Percentiles rank a stretch among this genome's conserved stretches.
Conservation (phyloP, 2,329 filamentous ascomycete genomes). For the Fusarium anthophilum region DNA sequence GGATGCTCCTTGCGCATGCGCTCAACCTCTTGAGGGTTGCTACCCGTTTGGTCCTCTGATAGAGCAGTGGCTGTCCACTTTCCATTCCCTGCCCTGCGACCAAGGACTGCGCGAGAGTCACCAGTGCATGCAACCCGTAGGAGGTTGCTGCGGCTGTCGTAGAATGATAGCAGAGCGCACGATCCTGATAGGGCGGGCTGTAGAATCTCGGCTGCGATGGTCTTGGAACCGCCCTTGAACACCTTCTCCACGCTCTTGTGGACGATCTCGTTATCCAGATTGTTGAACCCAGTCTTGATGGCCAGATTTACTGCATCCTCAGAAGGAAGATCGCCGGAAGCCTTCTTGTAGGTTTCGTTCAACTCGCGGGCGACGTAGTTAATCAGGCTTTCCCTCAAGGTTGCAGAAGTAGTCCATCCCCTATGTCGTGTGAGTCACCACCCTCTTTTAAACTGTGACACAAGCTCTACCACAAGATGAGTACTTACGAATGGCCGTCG, state of each 20-base stretch:
- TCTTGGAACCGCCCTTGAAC: constrained; percentile 86
- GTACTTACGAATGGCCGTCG: constrained; percentile 87
- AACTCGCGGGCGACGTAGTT: constrained; percentile 92
- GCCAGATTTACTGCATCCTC: constrained; percentile 86
- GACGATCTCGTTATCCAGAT: constrained; percentile 92
- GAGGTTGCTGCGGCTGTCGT: constrained; percentile 86
- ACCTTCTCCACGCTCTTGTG: constrained; percentile 93
- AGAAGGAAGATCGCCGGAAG: constrained; percentile 69
- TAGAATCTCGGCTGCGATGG: constrained; percentile 89
- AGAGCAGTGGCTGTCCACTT: constrained; percentile 94
- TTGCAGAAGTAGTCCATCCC: constrained; percentile 98
- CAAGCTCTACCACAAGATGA: not conserved
- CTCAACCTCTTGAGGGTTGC: constrained; percentile 83
- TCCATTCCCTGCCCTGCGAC: constrained; percentile 77
- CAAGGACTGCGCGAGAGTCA: constrained; percentile 94
- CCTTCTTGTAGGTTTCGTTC: constrained; percentile 88
- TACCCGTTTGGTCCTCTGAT: constrained; percentile 93
- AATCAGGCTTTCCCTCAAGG: constrained; percentile 90
- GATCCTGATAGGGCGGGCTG: constrained; percentile 96
- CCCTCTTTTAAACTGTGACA: not conserved
- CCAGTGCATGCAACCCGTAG: constrained; percentile 95
- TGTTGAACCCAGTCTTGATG: constrained; percentile 91
- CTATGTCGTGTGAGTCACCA: constrained; percentile 55
- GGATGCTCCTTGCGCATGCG: constrained; percentile 88
- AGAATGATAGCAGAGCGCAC: constrained; percentile 95